These are phyloP conservation scores for Agaricales sp. DNA, from an alignment of 1,284 basidiomycete genomes.

Conservation along the genomic window DNA sequence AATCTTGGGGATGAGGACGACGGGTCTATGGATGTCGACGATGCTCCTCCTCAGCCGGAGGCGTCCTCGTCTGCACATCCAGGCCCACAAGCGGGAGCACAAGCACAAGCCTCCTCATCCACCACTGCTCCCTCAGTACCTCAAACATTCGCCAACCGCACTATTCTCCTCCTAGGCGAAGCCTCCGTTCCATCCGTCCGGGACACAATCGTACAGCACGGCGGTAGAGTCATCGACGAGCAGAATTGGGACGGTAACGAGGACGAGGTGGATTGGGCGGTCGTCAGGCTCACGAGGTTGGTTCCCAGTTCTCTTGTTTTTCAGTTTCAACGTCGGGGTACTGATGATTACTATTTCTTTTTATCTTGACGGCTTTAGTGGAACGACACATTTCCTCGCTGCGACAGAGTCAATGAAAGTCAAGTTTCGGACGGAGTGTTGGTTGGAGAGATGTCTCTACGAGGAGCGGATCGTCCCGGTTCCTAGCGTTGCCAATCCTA, in stretches of 20 bases:
- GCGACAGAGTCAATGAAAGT: slow-evolving; percentile 8
- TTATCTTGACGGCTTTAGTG: no score
- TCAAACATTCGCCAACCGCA: slow-evolving; percentile 40
- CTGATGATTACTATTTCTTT: no score
- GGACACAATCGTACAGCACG: slow-evolving; percentile 38
- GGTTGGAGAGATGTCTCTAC: slow-evolving; percentile 69
- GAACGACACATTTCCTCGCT: neutral
- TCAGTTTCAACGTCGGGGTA: no score
- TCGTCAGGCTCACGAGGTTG: slow-evolving; percentile 65
- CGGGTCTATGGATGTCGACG: neutral
- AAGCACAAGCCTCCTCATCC: neutral
- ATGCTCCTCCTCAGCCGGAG: neutral
- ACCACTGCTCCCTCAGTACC: neutral
- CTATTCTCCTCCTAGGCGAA: slow-evolving; percentile 53
- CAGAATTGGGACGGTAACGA: slow-evolving; percentile 31
- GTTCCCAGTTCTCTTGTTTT: slow-evolving; percentile 2
- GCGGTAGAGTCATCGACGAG: slow-evolving; percentile 38
- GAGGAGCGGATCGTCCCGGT: slow-evolving; percentile 54
- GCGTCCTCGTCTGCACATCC: neutral
- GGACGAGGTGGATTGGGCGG: slow-evolving; percentile 42
- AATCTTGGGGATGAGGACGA: no score
- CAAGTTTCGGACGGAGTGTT: slow-evolving; percentile 72
- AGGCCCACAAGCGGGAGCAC: neutral
- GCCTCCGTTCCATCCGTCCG: slow-evolving; percentile 45
- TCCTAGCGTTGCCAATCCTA: no score